Evolutionary conservation across 805 yeast species (phyloP).

Genomic region (Dipodascus albidus): DNA sequence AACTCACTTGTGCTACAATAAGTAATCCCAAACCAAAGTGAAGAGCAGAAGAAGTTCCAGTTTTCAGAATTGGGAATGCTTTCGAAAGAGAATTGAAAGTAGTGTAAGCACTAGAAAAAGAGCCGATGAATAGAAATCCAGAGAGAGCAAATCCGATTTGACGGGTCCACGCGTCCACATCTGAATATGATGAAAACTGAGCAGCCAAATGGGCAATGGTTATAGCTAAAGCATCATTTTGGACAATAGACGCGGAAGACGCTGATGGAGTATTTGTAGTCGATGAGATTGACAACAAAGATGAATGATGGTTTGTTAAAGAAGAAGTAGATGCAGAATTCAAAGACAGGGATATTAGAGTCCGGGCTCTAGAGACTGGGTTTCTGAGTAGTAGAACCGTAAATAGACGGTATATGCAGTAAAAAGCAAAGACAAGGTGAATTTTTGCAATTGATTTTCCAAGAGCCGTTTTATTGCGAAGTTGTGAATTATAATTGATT

Average conservation of each 20-base stretch:
- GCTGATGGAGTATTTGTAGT: constrained; percentile 1
- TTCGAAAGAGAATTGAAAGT: constrained; percentile 22
- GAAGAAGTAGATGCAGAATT: not conserved
- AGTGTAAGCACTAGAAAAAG: constrained; percentile 27
- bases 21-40: constrained; percentile 12
- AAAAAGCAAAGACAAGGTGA: constrained; percentile 26
- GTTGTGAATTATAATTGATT: constrained; percentile 18
- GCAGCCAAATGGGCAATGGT: constrained; percentile 16
- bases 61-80: constrained; percentile 21
- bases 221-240: constrained; percentile 18
- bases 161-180: constrained; percentile 27
- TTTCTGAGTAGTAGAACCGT: constrained; percentile 23
- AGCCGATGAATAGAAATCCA: constrained; percentile 27
- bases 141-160: constrained; percentile 30
- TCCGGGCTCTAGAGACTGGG: constrained; percentile 13
- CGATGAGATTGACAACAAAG: not conserved
- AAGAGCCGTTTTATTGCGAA: constrained; percentile 17
- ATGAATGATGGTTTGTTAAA: constrained; percentile 1
- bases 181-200: constrained; percentile 9
- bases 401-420: constrained; percentile 31
- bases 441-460: constrained; percentile 21
- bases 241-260: not conserved
- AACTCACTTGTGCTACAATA: constrained; percentile 26
- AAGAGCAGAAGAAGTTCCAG: not conserved
- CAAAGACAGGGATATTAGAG: not conserved